These are phyloP conservation scores for Solanum hybrid DNA, from an alignment of 305 asterid species.

Conservation along the genomic window DNA sequence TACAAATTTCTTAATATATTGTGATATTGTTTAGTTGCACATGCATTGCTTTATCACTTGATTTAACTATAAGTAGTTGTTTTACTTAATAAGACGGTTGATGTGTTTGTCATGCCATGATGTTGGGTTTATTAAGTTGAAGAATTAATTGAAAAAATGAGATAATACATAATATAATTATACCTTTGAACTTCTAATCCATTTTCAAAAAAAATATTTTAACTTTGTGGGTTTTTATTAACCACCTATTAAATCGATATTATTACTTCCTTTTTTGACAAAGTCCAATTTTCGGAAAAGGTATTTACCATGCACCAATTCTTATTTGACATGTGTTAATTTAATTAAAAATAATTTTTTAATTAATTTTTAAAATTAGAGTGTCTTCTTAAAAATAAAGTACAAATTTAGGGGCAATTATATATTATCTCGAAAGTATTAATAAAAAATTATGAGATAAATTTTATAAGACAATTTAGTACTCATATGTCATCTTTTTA, in stretches of 20 bases:
- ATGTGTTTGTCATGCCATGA: neutral
- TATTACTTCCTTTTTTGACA: neutral
- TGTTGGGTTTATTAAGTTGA: neutral
- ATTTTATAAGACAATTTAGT: neutral
- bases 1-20: neutral
- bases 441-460: neutral
- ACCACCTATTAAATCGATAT: neutral
- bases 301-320: neutral
- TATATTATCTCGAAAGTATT: neutral
- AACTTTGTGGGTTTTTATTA: neutral
- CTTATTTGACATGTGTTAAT: neutral
- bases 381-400: neutral
- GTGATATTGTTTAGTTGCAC: neutral
- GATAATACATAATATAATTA: neutral
- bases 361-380: no score
- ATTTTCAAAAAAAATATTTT: neutral
- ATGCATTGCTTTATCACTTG: neutral
- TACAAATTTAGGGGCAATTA: neutral
- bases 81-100: neutral
- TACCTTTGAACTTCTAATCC: neutral
- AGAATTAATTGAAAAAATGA: neutral
- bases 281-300: neutral
- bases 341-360: no score
- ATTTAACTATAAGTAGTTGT: neutral
- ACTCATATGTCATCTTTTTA: no score